Conservation (phyloP, 2,329 filamentous ascomycete species). For the Cercospora sojina region DNA sequence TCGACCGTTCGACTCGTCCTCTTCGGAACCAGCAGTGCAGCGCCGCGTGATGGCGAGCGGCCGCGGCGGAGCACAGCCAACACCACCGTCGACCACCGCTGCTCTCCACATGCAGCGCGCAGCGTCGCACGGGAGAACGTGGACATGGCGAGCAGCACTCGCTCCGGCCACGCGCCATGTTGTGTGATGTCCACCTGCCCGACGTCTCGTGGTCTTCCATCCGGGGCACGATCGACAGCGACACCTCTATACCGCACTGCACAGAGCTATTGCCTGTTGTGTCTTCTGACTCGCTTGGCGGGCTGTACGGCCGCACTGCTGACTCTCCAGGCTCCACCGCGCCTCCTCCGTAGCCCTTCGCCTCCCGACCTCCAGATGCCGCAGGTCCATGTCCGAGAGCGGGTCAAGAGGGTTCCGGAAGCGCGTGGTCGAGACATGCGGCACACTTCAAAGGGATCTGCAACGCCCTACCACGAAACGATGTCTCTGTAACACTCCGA, state of each 20-base stretch:
- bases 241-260: neutral
- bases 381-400: neutral
- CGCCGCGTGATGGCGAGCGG: neutral
- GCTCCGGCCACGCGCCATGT: conserved; percentile 6
- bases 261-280: neutral
- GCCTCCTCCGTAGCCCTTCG: neutral
- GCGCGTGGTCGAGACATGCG: conserved; percentile 6
- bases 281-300: neutral
- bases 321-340: neutral
- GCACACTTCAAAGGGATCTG: conserved; percentile 2
- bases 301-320: neutral
- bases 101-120: neutral
- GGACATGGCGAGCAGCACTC: neutral
- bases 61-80: neutral
- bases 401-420: neutral
- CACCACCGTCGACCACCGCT: neutral
- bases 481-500: conserved; percentile 2
- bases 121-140: neutral
- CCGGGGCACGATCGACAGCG: neutral
- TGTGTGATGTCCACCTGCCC: neutral
- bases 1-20: neutral
- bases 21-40: neutral
- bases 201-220: neutral
- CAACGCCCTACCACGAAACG: neutral
- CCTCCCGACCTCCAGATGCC: neutral